Percentiles rank a stretch among this genome's conserved stretches.
These are phyloP conservation scores for Cicer arietinum DNA, from an alignment of 306 rosid genomes.

Conservation along the genomic window DNA sequence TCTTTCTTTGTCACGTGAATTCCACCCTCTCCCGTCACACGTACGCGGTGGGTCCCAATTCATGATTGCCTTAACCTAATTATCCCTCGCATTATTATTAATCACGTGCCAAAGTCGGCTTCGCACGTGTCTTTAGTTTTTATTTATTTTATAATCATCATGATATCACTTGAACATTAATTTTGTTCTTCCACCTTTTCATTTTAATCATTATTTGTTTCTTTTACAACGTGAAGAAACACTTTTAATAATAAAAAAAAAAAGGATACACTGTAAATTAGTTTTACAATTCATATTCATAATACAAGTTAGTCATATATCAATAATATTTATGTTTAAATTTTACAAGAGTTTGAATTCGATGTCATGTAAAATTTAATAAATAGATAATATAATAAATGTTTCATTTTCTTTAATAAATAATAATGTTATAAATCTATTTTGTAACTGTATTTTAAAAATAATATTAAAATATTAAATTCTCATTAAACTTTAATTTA, in stretches of 20 bases:
- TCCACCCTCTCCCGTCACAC: slow-evolving; percentile 73
- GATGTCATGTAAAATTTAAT: too few species aligned
- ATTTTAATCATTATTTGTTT: slow-evolving; percentile 26
- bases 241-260: too few species aligned
- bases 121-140: slow-evolving; percentile 50
- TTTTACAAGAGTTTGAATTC: too few species aligned
- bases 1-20: slow-evolving; percentile 70
- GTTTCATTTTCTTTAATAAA: not conserved
- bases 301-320: too few species aligned
- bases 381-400: too few species aligned
- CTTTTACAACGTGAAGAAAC: too few species aligned
- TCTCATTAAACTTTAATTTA: too few species aligned
- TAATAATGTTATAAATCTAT: not conserved
- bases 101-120: slow-evolving; percentile 67
- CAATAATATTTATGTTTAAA: too few species aligned
- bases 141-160: not conserved
- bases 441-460: too few species aligned
- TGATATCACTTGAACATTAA: slow-evolving; percentile 1
- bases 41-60: slow-evolving; percentile 49
- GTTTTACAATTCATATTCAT: too few species aligned
- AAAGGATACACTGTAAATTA: too few species aligned
- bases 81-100: slow-evolving; percentile 16
- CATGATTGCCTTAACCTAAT: slow-evolving; percentile 52
- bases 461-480: too few species aligned
- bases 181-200: slow-evolving; percentile 31